Percentiles rank a stretch among this genome's conserved stretches.
Evolutionary conservation across 176 grass and related monocot genomes (phyloP).

Genomic region (Phyllostachys edulis): DNA sequence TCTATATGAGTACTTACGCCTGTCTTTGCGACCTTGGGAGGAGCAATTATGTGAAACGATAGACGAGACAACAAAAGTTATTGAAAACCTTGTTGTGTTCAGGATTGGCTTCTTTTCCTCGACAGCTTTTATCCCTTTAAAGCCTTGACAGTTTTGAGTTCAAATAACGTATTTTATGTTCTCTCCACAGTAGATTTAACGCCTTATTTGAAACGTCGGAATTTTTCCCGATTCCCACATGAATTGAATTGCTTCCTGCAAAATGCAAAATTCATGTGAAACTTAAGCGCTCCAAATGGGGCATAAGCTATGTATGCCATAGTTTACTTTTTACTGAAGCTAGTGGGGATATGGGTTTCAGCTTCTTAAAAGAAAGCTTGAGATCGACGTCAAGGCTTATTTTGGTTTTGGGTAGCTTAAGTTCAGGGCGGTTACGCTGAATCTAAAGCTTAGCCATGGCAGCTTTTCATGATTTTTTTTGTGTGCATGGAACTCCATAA

Average conservation of each 20-base stretch:
- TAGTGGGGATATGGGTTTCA: neutral
- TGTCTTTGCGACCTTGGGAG: neutral
- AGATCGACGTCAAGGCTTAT: neutral
- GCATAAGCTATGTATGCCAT: neutral
- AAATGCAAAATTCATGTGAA: too few relatives aligned
- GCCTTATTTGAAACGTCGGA: too few relatives aligned
- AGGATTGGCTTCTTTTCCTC: neutral
- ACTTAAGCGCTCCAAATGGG: too few relatives aligned
- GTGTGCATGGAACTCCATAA: neutral
- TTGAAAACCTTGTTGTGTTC: neutral
- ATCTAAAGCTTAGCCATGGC: neutral
- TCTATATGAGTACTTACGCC: neutral
- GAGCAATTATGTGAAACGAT: constrained; percentile 1
- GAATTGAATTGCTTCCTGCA: too few relatives aligned
- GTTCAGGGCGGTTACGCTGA: neutral
- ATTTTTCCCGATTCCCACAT: too few relatives aligned
- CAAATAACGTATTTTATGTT: too few relatives aligned
- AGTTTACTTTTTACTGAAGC: neutral
- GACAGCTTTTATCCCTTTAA: neutral
- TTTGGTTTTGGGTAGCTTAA: neutral
- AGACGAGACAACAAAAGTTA: neutral
- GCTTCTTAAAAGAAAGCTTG: neutral
- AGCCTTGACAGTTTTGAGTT: too few relatives aligned
- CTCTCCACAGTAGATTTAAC: too few relatives aligned
- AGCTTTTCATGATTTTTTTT: neutral